phyloP scores from a whole-genome alignment of 73 alveolate species.

The Effrenium voratum region DNA sequence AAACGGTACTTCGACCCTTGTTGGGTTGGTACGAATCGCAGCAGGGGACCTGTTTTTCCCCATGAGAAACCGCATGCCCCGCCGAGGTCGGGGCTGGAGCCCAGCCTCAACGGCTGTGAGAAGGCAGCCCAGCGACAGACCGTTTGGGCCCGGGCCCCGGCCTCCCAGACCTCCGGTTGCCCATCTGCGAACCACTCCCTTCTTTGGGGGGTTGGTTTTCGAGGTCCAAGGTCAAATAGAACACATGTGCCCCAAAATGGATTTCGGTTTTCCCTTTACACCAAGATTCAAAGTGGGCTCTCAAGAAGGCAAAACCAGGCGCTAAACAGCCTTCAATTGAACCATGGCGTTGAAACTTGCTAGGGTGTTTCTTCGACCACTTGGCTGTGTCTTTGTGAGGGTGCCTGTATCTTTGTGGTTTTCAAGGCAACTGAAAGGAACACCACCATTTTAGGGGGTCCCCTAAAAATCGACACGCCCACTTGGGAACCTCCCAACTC shows the following conservation, averaged over 20 bases:
- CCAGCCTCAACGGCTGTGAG: constrained; percentile 34
- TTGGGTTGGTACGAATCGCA: no score
- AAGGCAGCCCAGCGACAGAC: constrained; percentile 64
- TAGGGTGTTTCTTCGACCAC: no score
- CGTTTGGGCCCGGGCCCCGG: constrained; percentile 47
- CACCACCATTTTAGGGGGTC: background rate
- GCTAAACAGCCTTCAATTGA: background rate
- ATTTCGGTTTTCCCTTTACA: background rate
- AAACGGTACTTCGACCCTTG: no score
- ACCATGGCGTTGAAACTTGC: no score
- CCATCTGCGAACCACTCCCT: no score
- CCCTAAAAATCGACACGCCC: background rate
- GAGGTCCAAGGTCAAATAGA: background rate
- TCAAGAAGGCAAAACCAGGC: no score
- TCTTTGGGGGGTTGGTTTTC: background rate
- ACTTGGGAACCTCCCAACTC: background rate
- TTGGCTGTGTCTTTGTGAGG: no score
- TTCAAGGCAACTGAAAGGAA: background rate
- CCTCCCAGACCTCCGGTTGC: no score
- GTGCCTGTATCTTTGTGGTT: no score
- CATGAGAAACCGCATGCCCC: no score
- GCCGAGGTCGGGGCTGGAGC: constrained; percentile 13
- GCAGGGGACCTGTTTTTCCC: no score
- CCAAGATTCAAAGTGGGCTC: background rate
- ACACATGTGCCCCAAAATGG: background rate